Conservation (phyloP, 805 yeast species). For the Barnettozyma sucrosica region DNA sequence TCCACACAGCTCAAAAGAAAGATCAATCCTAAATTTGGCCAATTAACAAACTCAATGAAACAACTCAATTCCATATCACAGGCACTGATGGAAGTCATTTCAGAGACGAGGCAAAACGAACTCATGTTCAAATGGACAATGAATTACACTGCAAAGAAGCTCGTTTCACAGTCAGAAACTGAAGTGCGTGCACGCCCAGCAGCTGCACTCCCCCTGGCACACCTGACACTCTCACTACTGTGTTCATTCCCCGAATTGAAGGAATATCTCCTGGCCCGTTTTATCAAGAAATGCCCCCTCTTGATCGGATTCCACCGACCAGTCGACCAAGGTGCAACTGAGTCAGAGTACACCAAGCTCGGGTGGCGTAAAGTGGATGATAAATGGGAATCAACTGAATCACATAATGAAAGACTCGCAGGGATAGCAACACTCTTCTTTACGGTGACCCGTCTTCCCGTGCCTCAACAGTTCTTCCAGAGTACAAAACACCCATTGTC, state of each 20-base stretch:
- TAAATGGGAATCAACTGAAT: slow-evolving; percentile 48
- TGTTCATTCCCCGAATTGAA: slow-evolving; percentile 38
- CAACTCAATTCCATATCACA: slow-evolving; percentile 50
- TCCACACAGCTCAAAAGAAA: slow-evolving; percentile 61
- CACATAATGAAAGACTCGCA: slow-evolving; percentile 78
- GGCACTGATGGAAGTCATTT: slow-evolving; percentile 48
- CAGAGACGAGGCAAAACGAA: slow-evolving; percentile 40
- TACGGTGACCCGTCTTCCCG: slow-evolving; percentile 53
- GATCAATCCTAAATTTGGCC: slow-evolving; percentile 88
- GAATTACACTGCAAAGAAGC: slow-evolving; percentile 78
- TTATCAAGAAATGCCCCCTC: slow-evolving; percentile 87
- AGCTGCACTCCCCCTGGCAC: slow-evolving; percentile 75
- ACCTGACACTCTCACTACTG: slow-evolving; percentile 51
- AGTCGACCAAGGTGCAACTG: neutral
- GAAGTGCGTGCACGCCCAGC: slow-evolving; percentile 78
- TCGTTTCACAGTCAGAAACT: slow-evolving; percentile 87
- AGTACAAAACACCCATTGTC: slow-evolving; percentile 48
- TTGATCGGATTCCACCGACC: slow-evolving; percentile 59
- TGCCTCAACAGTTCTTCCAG: slow-evolving; percentile 28
- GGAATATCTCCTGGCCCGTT: slow-evolving; percentile 55
- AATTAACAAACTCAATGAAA: slow-evolving; percentile 62
- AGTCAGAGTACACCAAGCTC: slow-evolving; percentile 41
- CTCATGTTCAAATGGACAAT: slow-evolving; percentile 67
- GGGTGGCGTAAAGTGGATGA: slow-evolving; percentile 68
- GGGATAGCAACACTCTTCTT: slow-evolving; percentile 83